Conservation (phyloP, 805 yeast genomes). For the Cyberlindnera maclurae region DNA sequence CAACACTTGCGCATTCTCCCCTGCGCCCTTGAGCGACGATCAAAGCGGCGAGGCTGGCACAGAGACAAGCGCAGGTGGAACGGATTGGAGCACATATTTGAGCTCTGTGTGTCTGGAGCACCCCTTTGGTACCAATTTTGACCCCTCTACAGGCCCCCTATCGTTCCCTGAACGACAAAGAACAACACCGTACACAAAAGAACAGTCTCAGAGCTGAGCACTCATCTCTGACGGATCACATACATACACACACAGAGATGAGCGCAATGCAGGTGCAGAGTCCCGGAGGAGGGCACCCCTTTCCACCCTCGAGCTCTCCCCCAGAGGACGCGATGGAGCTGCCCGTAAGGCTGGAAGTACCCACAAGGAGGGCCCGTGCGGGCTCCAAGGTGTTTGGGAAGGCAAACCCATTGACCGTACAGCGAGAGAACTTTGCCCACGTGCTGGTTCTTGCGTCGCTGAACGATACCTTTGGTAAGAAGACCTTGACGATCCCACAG, state of each 20-base stretch:
- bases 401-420: conserved; percentile 3
- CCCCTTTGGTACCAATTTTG: too few species aligned
- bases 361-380: conserved; percentile 9
- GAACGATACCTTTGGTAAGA: conserved; percentile 76
- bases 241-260: background rate
- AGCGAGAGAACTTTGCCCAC: conserved; percentile 32
- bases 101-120: too few species aligned
- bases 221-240: background rate
- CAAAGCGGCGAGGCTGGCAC: too few species aligned
- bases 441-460: conserved; percentile 68
- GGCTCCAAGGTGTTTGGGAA: conserved; percentile 11
- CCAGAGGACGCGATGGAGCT: conserved; percentile 1
- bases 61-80: too few species aligned
- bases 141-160: too few species aligned
- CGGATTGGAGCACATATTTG: too few species aligned
- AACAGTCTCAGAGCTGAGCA: too few species aligned
- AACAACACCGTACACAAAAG: too few species aligned
- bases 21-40: too few species aligned
- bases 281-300: background rate
- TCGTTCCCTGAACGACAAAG: too few species aligned
- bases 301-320: background rate
- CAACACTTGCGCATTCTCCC: too few species aligned
- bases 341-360: conserved; percentile 4
- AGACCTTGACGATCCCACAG: conserved; percentile 71
- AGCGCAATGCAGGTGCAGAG: background rate